Evolutionary conservation across 1,139 yeast species (phyloP).

Genomic region (Taiozyma sp.): DNA sequence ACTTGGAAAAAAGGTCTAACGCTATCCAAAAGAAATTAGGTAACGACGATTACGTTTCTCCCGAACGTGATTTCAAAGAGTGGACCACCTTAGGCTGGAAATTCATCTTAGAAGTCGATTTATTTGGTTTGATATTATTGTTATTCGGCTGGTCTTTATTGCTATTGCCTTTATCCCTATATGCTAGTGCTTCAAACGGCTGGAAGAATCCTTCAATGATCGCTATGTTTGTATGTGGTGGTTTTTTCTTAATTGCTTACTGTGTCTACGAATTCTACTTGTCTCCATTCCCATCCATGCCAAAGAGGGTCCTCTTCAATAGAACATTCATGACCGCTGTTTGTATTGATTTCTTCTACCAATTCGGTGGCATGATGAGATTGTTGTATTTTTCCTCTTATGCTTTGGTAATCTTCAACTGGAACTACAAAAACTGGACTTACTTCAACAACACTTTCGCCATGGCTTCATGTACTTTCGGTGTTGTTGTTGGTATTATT

Average conservation of each 20-base stretch:
- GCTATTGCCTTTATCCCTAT: constrained; percentile 32
- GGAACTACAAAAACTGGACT: constrained; percentile 27
- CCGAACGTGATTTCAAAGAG: not conserved
- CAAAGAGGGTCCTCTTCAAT: constrained; percentile 28
- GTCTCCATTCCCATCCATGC: constrained; percentile 31
- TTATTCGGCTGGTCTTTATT: constrained; percentile 32
- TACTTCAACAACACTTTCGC: constrained; percentile 30
- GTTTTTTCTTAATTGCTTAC: constrained; percentile 25
- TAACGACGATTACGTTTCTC: constrained; percentile 3
- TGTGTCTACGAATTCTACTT: constrained; percentile 25
- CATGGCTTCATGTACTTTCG: constrained; percentile 30
- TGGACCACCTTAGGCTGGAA: constrained; percentile 6
- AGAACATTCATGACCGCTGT: constrained; percentile 30
- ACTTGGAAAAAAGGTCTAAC: constrained; percentile 27
- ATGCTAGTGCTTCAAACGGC: constrained; percentile 25
- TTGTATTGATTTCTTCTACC: constrained; percentile 27
- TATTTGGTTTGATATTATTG: constrained; percentile 29
- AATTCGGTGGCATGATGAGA: constrained; percentile 25
- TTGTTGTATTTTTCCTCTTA: constrained; percentile 26
- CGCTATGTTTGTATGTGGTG: constrained; percentile 34
- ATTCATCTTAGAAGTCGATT: constrained; percentile 28
- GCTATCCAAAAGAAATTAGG: constrained; percentile 12
- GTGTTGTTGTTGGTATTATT: constrained; percentile 28
- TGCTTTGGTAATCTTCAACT: constrained; percentile 23
- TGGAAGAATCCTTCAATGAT: constrained; percentile 34